Conservation (phyloP, 1,139 yeast species). For the Scheffersomyces lignicola region DNA sequence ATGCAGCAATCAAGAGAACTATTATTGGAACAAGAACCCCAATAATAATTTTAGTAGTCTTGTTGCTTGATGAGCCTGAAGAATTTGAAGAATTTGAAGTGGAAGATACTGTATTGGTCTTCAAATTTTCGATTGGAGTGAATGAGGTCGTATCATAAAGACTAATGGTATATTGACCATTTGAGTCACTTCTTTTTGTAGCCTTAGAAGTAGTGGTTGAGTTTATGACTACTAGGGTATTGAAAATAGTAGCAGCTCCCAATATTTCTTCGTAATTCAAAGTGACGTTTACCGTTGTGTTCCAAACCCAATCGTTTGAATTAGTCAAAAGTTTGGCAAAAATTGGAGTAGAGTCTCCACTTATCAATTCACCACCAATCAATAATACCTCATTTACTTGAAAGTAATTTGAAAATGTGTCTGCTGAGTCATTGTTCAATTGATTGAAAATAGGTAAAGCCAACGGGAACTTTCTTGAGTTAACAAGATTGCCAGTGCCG, state of each 20-base stretch:
- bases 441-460: conserved; percentile 38
- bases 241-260: conserved; percentile 47
- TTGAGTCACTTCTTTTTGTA: conserved; percentile 14
- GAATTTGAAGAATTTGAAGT: conserved; percentile 3
- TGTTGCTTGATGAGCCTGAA: conserved; percentile 14
- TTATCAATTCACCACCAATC: conserved; percentile 35
- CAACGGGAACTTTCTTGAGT: conserved; percentile 31
- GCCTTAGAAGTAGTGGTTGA: conserved; percentile 16
- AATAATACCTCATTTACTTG: conserved; percentile 28
- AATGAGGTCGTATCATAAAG: conserved; percentile 27
- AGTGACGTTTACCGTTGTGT: conserved; percentile 15
- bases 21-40: conserved; percentile 38
- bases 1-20: conserved; percentile 20
- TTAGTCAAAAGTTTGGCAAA: conserved; percentile 25
- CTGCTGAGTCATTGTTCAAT: conserved; percentile 17
- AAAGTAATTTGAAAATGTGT: conserved; percentile 22
- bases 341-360: conserved; percentile 19
- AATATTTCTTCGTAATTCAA: conserved; percentile 22
- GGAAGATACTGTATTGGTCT: conserved; percentile 7
- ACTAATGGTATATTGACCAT: conserved; percentile 20
- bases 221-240: conserved; percentile 39
- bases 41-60: conserved; percentile 28
- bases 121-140: conserved; percentile 20
- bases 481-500: conserved; percentile 15
- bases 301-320: conserved; percentile 37